These are phyloP conservation scores for Sporothrix pseudoabietina DNA, from an alignment of 2,329 filamentous ascomycete genomes.

Conservation along the genomic window DNA sequence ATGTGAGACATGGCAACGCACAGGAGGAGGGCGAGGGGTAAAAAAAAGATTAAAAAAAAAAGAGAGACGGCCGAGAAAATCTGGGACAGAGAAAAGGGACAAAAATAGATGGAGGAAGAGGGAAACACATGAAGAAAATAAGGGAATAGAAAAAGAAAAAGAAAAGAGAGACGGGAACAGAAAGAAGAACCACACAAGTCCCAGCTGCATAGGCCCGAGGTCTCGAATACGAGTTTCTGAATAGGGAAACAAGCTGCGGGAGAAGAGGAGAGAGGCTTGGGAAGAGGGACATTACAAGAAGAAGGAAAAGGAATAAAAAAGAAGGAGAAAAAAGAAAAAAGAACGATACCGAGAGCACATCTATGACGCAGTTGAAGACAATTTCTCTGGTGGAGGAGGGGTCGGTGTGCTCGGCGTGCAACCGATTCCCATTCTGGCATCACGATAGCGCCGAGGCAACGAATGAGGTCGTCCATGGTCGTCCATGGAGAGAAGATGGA, in stretches of 20 bases:
- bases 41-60: not conserved
- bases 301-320: not conserved
- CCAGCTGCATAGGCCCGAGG: constrained; percentile 1
- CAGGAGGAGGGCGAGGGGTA: not conserved
- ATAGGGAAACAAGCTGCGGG: constrained; percentile 10
- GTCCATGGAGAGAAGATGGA: not conserved
- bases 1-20: constrained; percentile 2
- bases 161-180: not conserved
- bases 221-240: constrained; percentile 18
- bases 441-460: not conserved
- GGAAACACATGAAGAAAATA: not conserved
- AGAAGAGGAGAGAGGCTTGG: not conserved
- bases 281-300: not conserved
- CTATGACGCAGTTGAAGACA: not conserved
- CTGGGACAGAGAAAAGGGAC: not conserved
- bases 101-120: not conserved
- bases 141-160: not conserved
- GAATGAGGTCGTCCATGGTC: not conserved
- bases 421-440: not conserved
- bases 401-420: not conserved
- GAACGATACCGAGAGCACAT: not conserved
- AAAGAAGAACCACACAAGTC: not conserved
- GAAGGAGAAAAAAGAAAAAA: not conserved
- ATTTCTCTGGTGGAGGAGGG: not conserved
- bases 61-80: constrained; percentile 12